Base-by-base conservation (phyloP, 176 grass and related monocot genomes). In the Poa pratensis region DNA sequence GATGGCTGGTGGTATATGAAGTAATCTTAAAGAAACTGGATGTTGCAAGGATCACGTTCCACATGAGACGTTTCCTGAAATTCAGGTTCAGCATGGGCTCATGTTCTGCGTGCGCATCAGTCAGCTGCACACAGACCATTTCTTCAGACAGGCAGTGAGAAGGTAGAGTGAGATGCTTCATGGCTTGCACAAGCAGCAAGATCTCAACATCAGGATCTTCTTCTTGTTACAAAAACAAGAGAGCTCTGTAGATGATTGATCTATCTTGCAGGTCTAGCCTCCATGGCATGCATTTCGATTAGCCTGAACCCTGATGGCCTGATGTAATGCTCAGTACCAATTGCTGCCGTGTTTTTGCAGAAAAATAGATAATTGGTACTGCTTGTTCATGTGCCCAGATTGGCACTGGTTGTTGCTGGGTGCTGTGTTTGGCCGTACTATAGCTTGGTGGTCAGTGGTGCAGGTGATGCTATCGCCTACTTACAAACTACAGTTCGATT, bases 191-290 rank as follows among this genome's bases (percentile, higher is more conserved):
- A 76, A 34, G 51, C 63, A 82, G 46, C 83, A 77, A 85, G 9
- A 86, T 86, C 72, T 82, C 70, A 49, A 62, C 52, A n/a, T 71
- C 66, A 16, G 30, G 71, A 89, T 82, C 23, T 72, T 51, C 57
- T 59, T 59, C 15, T 76, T 43, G 51, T 1, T 4, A 24, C 2
- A 13, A 23, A 22, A 50, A 45, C 5, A 43, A 73, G 13, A 28
- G 8, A 22, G 46, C 12, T 14, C 12, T 22, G 27, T 20, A 86
- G 10, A 86, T 86, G 43, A 82, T 90, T 78, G 62, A 82, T 73
- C 45, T 61, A 63, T 11, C n/a, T 64, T 60, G 0, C 78, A 69
- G 78, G 26, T 43, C 24, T 37, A 66, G n/a, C 18, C 10, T 22
- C 42, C 42, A 43, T 43, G 42, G 42, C 42, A 43, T 42, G 67